Conservation (phyloP, 2,329 filamentous ascomycete species). For the Clonostachys byssicola region DNA sequence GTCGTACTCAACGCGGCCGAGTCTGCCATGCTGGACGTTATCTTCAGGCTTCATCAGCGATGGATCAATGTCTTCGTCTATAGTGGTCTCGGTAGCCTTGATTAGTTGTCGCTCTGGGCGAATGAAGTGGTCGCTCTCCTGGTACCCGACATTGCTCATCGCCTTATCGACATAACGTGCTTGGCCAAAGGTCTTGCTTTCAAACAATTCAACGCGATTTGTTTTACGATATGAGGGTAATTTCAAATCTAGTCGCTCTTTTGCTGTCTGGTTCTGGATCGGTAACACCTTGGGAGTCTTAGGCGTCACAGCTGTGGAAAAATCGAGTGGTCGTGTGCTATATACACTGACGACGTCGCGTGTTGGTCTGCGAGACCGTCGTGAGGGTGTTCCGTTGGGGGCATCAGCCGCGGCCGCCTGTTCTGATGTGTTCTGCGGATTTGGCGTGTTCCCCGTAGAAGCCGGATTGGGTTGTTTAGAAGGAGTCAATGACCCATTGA, state of each 20-base stretch:
- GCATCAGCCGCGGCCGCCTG: constrained; percentile 20
- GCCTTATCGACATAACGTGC: constrained; percentile 92
- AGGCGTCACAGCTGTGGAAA: constrained; percentile 28
- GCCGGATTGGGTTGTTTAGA: constrained; percentile 37
- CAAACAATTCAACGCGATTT: constrained; percentile 76
- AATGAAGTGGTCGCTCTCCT: constrained; percentile 87
- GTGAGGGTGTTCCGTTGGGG: constrained; percentile 22
- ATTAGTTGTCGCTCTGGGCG: constrained; percentile 71
- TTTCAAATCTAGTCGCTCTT: constrained; percentile 75
- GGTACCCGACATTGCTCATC: constrained; percentile 94
- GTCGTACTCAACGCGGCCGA: constrained; percentile 93
- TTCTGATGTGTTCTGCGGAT: constrained; percentile 22
- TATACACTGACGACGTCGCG: constrained; percentile 51
- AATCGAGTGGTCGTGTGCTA: constrained; percentile 39
- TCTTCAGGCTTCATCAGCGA: constrained; percentile 20
- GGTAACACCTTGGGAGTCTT: constrained; percentile 65
- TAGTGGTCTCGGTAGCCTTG: constrained; percentile 54
- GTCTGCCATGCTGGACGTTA: constrained; percentile 25
- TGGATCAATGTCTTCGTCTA: constrained; percentile 54
- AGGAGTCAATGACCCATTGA: constrained; percentile 39
- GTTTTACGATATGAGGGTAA: constrained; percentile 71
- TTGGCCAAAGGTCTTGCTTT: constrained; percentile 80
- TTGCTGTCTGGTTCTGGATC: constrained; percentile 74
- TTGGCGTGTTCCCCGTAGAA: constrained; percentile 36
- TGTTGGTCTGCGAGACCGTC: constrained; percentile 36